phyloP scores from a whole-genome alignment of 768 basidiomycete species.

The Austroboletus festivus region DNA sequence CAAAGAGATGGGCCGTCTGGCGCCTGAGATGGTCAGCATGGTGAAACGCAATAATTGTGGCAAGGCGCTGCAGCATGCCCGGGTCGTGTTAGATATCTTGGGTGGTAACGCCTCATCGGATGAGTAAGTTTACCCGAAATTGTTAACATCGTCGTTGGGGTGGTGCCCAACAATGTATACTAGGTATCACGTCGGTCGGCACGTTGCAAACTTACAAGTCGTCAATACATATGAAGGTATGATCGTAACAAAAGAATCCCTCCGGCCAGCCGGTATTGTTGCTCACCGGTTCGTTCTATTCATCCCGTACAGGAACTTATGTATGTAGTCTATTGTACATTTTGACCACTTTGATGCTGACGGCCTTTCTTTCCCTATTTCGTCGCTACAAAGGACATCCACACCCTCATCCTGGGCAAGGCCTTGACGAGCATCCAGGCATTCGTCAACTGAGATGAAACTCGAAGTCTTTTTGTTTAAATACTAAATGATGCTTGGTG shows the following conservation, averaged over 20 bases:
- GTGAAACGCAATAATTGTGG: constrained; percentile 96
- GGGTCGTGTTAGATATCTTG: constrained; percentile 82
- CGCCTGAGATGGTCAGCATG: constrained; percentile 93
- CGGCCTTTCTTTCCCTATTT: constrained; percentile 1
- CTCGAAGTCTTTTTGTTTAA: not conserved
- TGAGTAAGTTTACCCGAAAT: constrained; percentile 54
- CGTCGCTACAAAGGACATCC: constrained; percentile 59
- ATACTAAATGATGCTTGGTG: not conserved
- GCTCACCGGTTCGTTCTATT: not conserved
- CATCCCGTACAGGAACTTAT: constrained; percentile 47
- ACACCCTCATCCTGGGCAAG: constrained; percentile 90
- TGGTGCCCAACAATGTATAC: not conserved
- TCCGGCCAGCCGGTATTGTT: not conserved
- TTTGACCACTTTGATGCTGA: constrained; percentile 1
- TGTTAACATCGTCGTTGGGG: not conserved
- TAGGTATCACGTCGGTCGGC: constrained; percentile 91
- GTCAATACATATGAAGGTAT: constrained; percentile 92
- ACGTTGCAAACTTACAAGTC: constrained; percentile 94
- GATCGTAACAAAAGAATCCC: not conserved
- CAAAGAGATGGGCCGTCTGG: constrained; percentile 69
- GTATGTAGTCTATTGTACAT: constrained; percentile 35
- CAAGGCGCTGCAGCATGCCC: constrained; percentile 81
- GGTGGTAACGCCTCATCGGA: constrained; percentile 94
- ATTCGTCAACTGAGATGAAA: constrained; percentile 56
- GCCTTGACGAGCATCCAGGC: constrained; percentile 89